Evolutionary conservation across 352 stramenopile species (phyloP).

Genomic region (Peronospora destructor): DNA sequence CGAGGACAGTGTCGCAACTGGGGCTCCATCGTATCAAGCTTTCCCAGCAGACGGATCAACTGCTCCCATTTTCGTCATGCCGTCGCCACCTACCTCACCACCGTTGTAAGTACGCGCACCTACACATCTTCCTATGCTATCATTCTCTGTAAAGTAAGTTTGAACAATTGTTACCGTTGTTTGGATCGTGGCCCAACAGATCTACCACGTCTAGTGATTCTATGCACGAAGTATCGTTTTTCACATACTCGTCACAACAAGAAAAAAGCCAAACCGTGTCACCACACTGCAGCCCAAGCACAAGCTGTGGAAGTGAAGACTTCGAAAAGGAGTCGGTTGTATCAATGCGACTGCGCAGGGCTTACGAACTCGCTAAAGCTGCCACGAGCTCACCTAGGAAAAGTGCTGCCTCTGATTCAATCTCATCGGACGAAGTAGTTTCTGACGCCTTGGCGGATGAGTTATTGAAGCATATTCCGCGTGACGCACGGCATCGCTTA

Average conservation of each 20-base stretch:
- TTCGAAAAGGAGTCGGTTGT: conserved; percentile 26
- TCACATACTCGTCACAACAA: neutral
- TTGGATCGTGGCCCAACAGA: conserved; percentile 10
- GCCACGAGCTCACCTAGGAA: conserved; percentile 8
- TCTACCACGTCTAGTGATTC: conserved; percentile 33
- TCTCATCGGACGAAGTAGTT: conserved; percentile 8
- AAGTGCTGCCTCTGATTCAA: neutral
- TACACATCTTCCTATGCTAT: neutral
- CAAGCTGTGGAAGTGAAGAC: conserved; percentile 13
- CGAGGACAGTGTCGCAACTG: conserved; percentile 4
- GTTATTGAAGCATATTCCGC: conserved; percentile 27
- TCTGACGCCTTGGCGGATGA: conserved; percentile 28
- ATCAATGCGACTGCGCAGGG: conserved; percentile 38
- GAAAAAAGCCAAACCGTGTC: conserved; percentile 6
- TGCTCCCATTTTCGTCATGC: neutral
- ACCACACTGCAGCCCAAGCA: conserved; percentile 12
- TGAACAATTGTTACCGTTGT: neutral
- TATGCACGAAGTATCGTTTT: conserved; percentile 13
- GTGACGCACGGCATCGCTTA: conserved; percentile 20
- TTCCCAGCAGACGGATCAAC: neutral
- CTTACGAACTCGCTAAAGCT: conserved; percentile 51
- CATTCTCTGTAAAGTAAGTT: neutral
- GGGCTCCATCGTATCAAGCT: neutral
- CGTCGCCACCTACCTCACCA: conserved; percentile 2
- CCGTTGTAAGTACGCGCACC: conserved; percentile 11